Evolutionary conservation across 768 basidiomycete genomes (phyloP), one percentile per base, ranked within the genome.

Genomic region (Lentinula guzmanii): DNA sequence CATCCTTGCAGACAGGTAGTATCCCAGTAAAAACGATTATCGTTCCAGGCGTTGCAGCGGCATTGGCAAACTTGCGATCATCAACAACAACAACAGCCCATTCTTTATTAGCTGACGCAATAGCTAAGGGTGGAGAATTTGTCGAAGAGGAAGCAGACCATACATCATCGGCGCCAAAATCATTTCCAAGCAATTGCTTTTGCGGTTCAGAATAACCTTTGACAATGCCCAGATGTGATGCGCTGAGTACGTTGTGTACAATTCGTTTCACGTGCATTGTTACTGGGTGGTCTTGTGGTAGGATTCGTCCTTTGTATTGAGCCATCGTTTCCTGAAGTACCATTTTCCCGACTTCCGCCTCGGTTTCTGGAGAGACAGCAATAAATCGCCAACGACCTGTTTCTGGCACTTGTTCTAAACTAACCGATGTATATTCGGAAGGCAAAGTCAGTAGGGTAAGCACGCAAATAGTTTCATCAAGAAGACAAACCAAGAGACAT

Each of bases 11-110:
- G 5, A 95, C 74, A 0, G 90, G 91, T 3, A 97, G 71, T 39
- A 97, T 92, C 0, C 95, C 95, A 0, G 93, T 94, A 68, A 91
- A 96, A 9, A 98, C 90, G 35, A 94, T 81, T 58, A 97, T 86
- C 54, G 33, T 59, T 86, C 93, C 90, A 55, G 87, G 89, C 2
- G 79, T 74, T 7, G 90, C 91, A 72, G 89, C 83, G 0, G 93
- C 93, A 69, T 96, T 95, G 62, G 90, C 79, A 9, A 82, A 76
- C 46, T 80, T 82, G 18, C 74, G 74, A 64, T 93, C 89, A 63
- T 91, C 78, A 46, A 94, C 89, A 2, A 95, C 93, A 52, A 91
- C 77, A 0, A 95, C 79, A 66, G 90, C 79, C 86, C 87, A 91
- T 64, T 79, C 75, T 57, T 70, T 77, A 43, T 68, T 63, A 5